Percentiles rank a stretch among this genome's conserved stretches.
Evolutionary conservation across 176 grass and related monocot species (phyloP).

Genomic region (Phoenix roebelenii): DNA sequence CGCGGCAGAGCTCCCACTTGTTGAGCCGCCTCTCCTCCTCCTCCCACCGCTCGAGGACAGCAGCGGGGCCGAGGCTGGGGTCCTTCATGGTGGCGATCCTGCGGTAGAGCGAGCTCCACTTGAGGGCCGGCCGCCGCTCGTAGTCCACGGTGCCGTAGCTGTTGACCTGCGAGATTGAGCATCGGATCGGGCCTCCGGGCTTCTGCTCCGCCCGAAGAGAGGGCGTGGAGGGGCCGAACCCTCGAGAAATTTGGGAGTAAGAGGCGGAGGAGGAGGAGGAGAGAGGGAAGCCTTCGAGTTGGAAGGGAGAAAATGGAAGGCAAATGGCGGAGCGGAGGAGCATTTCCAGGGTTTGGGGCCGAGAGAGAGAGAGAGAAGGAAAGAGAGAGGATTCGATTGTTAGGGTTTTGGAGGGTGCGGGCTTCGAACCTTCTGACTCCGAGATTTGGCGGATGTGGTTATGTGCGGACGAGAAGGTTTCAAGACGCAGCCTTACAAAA

Average conservation of each 20-base stretch:
- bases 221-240: neutral
- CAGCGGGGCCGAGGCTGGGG: constrained; percentile 16
- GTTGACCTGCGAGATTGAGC: constrained; percentile 50
- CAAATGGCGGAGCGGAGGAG: constrained; percentile 31
- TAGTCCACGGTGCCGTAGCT: constrained; percentile 65
- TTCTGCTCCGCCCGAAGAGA: neutral
- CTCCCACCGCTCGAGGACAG: constrained; percentile 54
- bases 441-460: no score
- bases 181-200: neutral
- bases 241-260: neutral
- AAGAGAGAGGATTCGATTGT: no score
- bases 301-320: constrained; percentile 4
- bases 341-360: constrained; percentile 18
- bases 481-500: no score
- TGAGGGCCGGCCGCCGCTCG: constrained; percentile 40
- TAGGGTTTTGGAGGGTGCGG: neutral
- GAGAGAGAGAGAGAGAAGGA: neutral
- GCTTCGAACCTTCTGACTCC: no score
- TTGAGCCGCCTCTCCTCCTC: constrained; percentile 53
- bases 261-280: constrained; percentile 1
- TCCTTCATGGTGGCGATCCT: constrained; percentile 34
- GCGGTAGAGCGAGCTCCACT: constrained; percentile 64
- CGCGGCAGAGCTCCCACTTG: constrained; percentile 72
- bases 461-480: no score
- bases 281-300: neutral